These are phyloP conservation scores for Oryza longistaminata DNA, from an alignment of 176 grass and related monocot genomes.

Conservation along the genomic window DNA sequence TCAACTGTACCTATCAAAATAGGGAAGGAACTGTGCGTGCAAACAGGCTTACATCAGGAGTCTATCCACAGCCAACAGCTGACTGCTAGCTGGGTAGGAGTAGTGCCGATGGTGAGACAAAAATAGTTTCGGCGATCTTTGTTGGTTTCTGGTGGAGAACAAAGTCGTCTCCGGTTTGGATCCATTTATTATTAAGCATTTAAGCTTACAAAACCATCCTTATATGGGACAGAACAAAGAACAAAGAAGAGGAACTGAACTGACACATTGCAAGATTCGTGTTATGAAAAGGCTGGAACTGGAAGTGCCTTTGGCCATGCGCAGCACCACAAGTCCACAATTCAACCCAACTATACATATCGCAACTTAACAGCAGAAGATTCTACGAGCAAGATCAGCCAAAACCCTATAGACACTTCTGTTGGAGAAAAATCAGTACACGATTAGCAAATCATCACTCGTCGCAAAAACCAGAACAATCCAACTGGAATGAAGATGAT, in stretches of 20 bases:
- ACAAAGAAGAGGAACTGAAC: neutral
- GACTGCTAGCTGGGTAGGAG: too few species aligned
- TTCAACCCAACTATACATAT: neutral
- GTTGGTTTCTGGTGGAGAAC: neutral
- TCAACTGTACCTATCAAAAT: too few species aligned
- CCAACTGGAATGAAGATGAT: neutral
- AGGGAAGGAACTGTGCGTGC: too few species aligned
- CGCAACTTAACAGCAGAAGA: neutral
- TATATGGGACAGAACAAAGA: neutral
- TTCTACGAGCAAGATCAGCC: constrained; percentile 6
- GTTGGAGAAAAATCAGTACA: neutral
- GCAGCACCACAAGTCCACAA: neutral
- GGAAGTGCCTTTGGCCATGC: neutral
- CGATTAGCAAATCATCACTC: neutral
- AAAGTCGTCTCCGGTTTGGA: neutral
- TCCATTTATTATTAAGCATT: neutral
- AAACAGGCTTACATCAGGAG: too few species aligned
- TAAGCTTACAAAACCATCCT: neutral
- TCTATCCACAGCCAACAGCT: too few species aligned
- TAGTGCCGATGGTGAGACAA: neutral
- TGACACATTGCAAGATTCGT: neutral
- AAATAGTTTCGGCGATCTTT: neutral
- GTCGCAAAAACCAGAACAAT: neutral
- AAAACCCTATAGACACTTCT: neutral
- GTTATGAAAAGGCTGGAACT: neutral